Conservation (phyloP, 805 yeast species). For the Nakazawaea populi region DNA sequence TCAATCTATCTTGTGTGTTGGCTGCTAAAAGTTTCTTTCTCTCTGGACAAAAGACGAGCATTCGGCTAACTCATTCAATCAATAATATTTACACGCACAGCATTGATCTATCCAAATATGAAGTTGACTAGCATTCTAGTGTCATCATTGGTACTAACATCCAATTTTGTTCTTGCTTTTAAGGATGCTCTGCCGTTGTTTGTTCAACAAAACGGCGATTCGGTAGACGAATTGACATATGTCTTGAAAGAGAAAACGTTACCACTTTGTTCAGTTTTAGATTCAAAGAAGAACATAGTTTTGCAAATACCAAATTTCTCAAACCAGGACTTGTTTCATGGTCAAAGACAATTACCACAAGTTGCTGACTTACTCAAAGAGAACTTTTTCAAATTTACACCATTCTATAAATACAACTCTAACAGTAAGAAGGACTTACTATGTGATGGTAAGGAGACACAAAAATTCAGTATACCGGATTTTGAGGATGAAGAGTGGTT, state of each 20-base stretch:
- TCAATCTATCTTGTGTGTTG: too few relatives aligned
- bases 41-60: background rate
- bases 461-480: background rate
- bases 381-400: slow-evolving; percentile 3
- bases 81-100: too few relatives aligned
- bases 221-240: slow-evolving; percentile 12
- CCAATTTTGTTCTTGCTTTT: slow-evolving; percentile 15
- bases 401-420: slow-evolving; percentile 2
- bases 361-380: background rate
- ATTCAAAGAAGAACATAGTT: background rate
- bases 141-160: background rate
- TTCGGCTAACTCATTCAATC: background rate
- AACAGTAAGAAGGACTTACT: background rate
- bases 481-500: slow-evolving; percentile 8
- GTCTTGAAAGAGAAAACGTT: slow-evolving; percentile 12
- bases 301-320: slow-evolving; percentile 13
- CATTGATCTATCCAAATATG: background rate
- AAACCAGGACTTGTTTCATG: slow-evolving; percentile 9
- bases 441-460: background rate
- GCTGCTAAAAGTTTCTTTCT: too few relatives aligned
- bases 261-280: slow-evolving; percentile 8
- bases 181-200: slow-evolving; percentile 27
- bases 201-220: slow-evolving; percentile 12
- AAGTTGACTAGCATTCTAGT: background rate
- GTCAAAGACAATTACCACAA: background rate